phyloP scores from a whole-genome alignment of 192 early-diverging fungal species.

The Podila horticola region DNA sequence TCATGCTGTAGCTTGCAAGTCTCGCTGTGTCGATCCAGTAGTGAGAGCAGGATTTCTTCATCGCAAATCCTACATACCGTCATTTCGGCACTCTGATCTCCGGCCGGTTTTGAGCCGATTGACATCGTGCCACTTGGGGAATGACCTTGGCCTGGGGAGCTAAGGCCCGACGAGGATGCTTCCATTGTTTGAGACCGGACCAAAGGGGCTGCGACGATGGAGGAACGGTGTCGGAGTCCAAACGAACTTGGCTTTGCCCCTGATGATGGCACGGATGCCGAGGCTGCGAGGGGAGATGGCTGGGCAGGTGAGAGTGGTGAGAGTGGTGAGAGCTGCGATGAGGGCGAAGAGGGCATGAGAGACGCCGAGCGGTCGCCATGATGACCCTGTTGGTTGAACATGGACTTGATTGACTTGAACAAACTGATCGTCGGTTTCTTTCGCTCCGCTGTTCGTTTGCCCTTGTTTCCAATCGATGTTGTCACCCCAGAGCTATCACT shows the following conservation, averaged over 20 bases:
- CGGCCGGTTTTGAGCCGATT: background rate
- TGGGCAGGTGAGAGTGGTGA: constrained; percentile 34
- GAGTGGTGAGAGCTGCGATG: constrained; percentile 32
- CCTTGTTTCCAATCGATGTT: constrained; percentile 7
- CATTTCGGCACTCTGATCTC: constrained; percentile 18
- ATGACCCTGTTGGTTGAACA: constrained; percentile 40
- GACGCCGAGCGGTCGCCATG: constrained; percentile 20
- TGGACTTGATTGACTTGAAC: constrained; percentile 53
- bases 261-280: background rate
- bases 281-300: constrained; percentile 9
- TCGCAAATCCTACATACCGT: constrained; percentile 92
- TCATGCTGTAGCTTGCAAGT: constrained; percentile 65
- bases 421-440: constrained; percentile 32
- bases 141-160: background rate
- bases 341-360: constrained; percentile 24
- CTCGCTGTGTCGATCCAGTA: constrained; percentile 82
- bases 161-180: constrained; percentile 4
- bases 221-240: constrained; percentile 31
- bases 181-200: constrained; percentile 38
- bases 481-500: constrained; percentile 41
- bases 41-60: constrained; percentile 70
- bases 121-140: background rate
- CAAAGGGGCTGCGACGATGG: constrained; percentile 17
- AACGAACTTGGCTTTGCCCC: constrained; percentile 17
- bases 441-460: constrained; percentile 15